Base-by-base conservation (phyloP, 495 filamentous ascomycete species). In the Geoglossum glabrum region DNA sequence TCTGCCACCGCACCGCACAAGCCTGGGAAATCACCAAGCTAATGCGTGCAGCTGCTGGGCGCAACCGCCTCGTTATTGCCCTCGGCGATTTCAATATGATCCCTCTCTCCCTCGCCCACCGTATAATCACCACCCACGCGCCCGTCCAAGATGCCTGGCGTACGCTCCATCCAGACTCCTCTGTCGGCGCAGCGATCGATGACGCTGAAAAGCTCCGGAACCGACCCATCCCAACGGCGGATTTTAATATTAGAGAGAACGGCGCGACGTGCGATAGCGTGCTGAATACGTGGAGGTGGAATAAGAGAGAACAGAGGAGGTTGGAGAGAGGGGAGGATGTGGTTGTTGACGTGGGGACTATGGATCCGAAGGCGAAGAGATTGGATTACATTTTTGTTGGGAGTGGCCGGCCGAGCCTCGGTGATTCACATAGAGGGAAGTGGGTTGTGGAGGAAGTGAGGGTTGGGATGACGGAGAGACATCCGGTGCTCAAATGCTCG, bases 11-110 rank as follows among this genome's bases (percentile, higher is more conserved):
- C 26, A 86, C 83, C 4, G 87, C 92, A 0, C 92, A 98, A 68
- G 84, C 92, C n/a, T 98, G 92, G 92, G 86, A 97, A 70, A 88
- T 97, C 51, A 77, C 89, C 33, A 95, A 94, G 70, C 72, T 96
- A 8, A 84, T 95, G 69, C 82, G 88, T 5, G 85, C 80, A 23
- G 92, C 93, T 13, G 77, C 81, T 1, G 88, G 92, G 64, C 75
- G 86, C 5, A 90, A 90, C 0, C 86, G 92, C 67, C 72, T 95
- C 7, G 87, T 87, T 6, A 73, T 97, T 19, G 90, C 80, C 0
- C 66, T 93, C 7, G 92, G 92, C 25, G 92, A 96, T 69, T 95
- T 97, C 71, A 96, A 98, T 68, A 95, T 95, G 84, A 67, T 87
- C 17, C 90, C 92, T 15, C 71, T 84, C 3, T 93, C 87, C 1